Base-by-base conservation (phyloP, 371 early-diverging fungal genomes). In the Zancudomyces culisetae region DNA sequence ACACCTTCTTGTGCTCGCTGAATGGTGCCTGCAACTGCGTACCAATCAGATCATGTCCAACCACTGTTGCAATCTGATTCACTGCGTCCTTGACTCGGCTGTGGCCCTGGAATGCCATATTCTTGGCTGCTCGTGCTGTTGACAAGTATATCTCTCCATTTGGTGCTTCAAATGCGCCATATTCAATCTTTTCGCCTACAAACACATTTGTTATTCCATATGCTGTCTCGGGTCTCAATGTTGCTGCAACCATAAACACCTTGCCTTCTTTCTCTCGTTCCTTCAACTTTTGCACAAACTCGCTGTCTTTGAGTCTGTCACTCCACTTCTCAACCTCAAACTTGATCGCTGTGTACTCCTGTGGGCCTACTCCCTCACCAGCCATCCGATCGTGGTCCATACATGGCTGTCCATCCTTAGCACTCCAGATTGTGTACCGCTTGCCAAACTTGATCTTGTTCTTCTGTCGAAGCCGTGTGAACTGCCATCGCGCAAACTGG, bases 381-480 rank as follows among this genome's bases (percentile, higher is more conserved):
- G 81, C 77, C 56, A 78, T 72, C 62, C 99, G 88, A 69, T 99
- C 99, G 75, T 99, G 99, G 74, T 99, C 99, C 91, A 98, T 90
- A 75, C 99, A 99, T 43, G 99, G 88, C 74, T 99, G 99, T 13
- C 87, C 85, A 73, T 98, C 98, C 30, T 84, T 61, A 48, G 93
- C 85, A 45, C 97, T 97, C 73, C 87, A 99, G 57, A 99, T 93
- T 3, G 99, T 98, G 71, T 98, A 89, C 49, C 99, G 81, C 64
- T 99, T 90, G 55, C 99, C 99, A 66, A 97, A 99, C 65, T 88
- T 87, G 63, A 99, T 75, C 71, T 93, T 90, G 39, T 77, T 62
- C 67, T 79, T 68, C 2, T 66, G 71, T 58, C 74, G 79, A 53
- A 99, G 77, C 62, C 83, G 87, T 69, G 83, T 85, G 77, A 99